Percentiles rank a stretch among this genome's conserved stretches.
phyloP scores from a whole-genome alignment of 2,329 filamentous ascomycete genomes.

The Colletotrichum siamense region DNA sequence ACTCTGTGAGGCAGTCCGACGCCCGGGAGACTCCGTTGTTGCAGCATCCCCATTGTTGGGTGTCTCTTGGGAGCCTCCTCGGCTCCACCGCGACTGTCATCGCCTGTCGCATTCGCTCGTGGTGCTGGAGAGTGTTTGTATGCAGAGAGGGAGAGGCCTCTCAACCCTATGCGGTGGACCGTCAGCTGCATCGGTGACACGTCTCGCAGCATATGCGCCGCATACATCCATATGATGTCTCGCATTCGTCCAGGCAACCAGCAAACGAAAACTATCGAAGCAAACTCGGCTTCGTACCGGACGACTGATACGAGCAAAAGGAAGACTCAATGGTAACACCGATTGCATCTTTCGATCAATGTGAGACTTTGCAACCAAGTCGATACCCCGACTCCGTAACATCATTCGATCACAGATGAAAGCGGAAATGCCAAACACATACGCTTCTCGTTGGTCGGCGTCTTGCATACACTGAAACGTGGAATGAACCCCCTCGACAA shows the following conservation, averaged over 20 bases:
- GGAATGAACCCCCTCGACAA: neutral
- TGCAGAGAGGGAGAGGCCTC: neutral
- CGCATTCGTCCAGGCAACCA: neutral
- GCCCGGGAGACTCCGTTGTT: neutral
- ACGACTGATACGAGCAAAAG: neutral
- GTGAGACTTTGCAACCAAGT: neutral
- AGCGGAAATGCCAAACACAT: neutral
- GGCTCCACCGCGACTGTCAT: neutral
- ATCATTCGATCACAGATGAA: neutral
- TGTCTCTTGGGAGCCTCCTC: neutral
- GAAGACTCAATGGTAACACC: neutral
- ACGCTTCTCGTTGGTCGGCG: conserved; percentile 2
- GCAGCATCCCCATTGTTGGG: neutral
- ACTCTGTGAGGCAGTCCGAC: neutral
- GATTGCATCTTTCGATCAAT: neutral
- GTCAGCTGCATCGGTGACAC: neutral
- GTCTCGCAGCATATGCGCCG: neutral
- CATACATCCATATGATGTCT: neutral
- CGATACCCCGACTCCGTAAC: neutral
- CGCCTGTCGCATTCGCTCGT: neutral
- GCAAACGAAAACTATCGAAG: neutral
- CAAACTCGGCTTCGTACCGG: neutral
- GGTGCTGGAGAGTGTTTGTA: neutral
- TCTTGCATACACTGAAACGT: conserved; percentile 19
- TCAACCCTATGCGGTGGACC: neutral